phyloP scores from a whole-genome alignment of 2,329 filamentous ascomycete genomes.

The Botrytis medusae region DNA sequence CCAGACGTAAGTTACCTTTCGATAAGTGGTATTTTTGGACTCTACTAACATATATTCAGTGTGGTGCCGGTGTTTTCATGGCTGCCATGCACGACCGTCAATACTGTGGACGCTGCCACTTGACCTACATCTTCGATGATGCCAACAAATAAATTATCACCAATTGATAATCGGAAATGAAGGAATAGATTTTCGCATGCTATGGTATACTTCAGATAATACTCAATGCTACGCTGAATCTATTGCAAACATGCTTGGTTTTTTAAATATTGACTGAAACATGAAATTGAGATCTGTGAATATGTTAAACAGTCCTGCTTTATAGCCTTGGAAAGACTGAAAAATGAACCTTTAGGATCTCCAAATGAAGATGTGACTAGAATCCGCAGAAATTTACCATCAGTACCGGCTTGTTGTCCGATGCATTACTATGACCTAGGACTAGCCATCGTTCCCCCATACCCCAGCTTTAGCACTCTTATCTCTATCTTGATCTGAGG shows the following conservation, averaged over 20 bases:
- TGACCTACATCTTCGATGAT: slow-evolving; percentile 73
- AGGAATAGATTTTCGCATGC: slow-evolving; percentile 26
- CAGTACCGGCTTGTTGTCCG: not conserved
- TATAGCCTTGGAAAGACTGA: not conserved
- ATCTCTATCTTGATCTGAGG: not conserved
- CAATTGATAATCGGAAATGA: slow-evolving; percentile 37
- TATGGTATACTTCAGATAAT: slow-evolving; percentile 22
- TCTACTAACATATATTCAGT: slow-evolving; percentile 57
- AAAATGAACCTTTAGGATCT: not conserved
- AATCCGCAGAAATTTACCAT: not conserved
- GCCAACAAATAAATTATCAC: slow-evolving; percentile 52
- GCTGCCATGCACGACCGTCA: slow-evolving; percentile 99
- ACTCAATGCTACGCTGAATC: slow-evolving; percentile 27
- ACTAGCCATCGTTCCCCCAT: not conserved
- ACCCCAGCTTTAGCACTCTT: not conserved
- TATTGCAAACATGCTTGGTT: not conserved
- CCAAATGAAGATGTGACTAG: not conserved
- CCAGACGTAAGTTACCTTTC: slow-evolving; percentile 66
- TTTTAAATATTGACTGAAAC: not conserved
- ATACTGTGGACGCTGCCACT: slow-evolving; percentile 63
- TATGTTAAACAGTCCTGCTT: too few species aligned
- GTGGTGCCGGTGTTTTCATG: slow-evolving; percentile 99
- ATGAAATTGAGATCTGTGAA: not conserved
- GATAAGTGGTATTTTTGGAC: not conserved
- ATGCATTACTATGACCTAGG: not conserved